A percentile compares a stretch with the other conserved stretches of the same genome.
Evolutionary conservation across 352 stramenopile genomes (phyloP).

Genomic region (Globisporangium echinulatum): DNA sequence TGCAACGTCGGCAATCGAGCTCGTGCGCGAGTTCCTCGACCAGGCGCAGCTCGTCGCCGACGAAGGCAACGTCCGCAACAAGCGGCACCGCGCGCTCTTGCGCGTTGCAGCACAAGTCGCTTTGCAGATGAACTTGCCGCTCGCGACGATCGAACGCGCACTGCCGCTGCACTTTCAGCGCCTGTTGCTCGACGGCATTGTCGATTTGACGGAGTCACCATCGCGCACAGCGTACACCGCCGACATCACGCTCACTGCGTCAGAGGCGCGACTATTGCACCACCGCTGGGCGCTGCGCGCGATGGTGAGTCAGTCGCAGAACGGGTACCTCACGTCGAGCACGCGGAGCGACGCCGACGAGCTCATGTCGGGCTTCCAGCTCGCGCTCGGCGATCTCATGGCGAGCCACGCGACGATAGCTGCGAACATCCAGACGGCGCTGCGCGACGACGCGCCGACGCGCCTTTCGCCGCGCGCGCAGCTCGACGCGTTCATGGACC

Average conservation of each 20-base stretch:
- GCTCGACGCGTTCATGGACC: conserved; percentile 59
- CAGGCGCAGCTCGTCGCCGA: conserved; percentile 77
- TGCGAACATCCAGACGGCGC: conserved; percentile 46
- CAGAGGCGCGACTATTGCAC: conserved; percentile 55
- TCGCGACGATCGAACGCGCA: conserved; percentile 45
- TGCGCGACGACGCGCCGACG: conserved; percentile 40
- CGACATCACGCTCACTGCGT: conserved; percentile 29
- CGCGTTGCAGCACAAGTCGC: conserved; percentile 65
- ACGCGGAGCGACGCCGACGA: conserved; percentile 64
- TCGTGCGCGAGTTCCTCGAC: conserved; percentile 79
- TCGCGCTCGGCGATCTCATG: conserved; percentile 61
- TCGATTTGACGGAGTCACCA: conserved; percentile 33
- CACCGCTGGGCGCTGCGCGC: conserved; percentile 74
- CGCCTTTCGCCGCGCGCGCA: conserved; percentile 34
- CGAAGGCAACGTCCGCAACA: conserved; percentile 69
- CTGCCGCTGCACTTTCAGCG: conserved; percentile 76
- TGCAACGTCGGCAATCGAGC: conserved; percentile 65
- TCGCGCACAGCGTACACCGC: conserved; percentile 23
- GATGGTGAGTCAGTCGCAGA: conserved; percentile 64
- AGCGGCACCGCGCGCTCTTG: conserved; percentile 62
- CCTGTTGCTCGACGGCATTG: conserved; percentile 74
- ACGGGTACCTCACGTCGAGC: conserved; percentile 60
- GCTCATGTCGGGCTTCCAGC: conserved; percentile 51
- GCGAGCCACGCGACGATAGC: conserved; percentile 50
- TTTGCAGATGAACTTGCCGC: conserved; percentile 63